Percentiles rank a stretch among this genome's conserved stretches.
Evolutionary conservation across 257 asterid species (phyloP).

Genomic region (Solanum rostratum): DNA sequence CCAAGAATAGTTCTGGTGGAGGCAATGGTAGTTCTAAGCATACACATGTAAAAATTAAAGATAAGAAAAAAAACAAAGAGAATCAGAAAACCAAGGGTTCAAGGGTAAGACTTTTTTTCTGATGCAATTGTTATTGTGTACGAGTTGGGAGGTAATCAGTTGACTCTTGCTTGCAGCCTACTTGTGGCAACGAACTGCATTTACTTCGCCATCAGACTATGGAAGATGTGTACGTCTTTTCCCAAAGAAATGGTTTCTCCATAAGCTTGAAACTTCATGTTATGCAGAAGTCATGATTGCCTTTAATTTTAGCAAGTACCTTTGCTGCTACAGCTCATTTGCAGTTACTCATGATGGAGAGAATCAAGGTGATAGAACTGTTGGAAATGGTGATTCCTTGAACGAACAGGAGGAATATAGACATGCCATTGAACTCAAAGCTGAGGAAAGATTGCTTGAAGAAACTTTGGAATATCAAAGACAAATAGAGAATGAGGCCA

Average conservation of each 20-base stretch:
- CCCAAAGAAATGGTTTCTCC: background rate
- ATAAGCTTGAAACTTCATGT: background rate
- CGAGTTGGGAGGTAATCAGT: background rate
- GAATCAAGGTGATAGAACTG: conserved; percentile 21
- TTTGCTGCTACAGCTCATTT: conserved; percentile 49
- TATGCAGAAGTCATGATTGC: background rate
- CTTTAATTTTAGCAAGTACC: background rate
- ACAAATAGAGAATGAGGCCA: conserved; percentile 89
- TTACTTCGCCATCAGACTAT: conserved; percentile 23
- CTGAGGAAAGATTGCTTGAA: conserved; percentile 96
- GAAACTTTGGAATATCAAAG: conserved; percentile 96
- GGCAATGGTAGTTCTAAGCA: conserved; percentile 54
- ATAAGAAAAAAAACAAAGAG: conserved; percentile 73
- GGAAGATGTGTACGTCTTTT: conserved; percentile 52
- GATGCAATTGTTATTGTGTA: background rate
- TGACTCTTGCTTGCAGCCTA: conserved; percentile 38
- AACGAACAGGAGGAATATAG: conserved; percentile 61
- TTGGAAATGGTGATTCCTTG: conserved; percentile 35
- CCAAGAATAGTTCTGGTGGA: conserved; percentile 43
- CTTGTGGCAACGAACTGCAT: conserved; percentile 34
- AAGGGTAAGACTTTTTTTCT: conserved; percentile 37
- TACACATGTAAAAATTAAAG: conserved; percentile 54
- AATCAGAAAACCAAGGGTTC: conserved; percentile 60
- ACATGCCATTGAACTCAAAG: conserved; percentile 79
- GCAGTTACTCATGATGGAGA: conserved; percentile 39